Evolutionary conservation across 2,329 filamentous ascomycete species (phyloP), one percentile per base, ranked within the genome.

Genomic region (Acrodontium crateriforme): DNA sequence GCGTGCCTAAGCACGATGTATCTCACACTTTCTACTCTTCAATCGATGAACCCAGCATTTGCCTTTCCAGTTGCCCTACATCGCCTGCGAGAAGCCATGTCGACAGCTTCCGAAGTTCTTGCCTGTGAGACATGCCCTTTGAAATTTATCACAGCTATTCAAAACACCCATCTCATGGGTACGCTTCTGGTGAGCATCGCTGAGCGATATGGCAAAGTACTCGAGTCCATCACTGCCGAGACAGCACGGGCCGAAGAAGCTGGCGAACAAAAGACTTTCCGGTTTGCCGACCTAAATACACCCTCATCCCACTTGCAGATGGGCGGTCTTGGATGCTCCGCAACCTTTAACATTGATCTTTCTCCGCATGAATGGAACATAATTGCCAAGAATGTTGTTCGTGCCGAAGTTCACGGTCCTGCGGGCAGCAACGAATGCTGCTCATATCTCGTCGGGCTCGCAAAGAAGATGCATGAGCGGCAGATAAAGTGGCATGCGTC

Each of bases 1-100:
- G 51, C 53, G 27, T 65, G 62, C 35, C 54, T 64, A 18, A 56
- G 55, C 6, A 50, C 51, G n/a, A 56, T 59, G 30, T 64, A 62
- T 38, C 47, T 64, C 3, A 55, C 54, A 2, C 44, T 63, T 13
- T 52, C 48, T 11, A 53, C 50, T 22, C 49, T 66, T 11, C 54
- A 60, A 35, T 39, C 52, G 8, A 44, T 61, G 27, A 29, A 40
- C 22, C 35, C 40, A 14, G 18, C 32, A 21, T 50, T 57, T 36
- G 26, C 44, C 19, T 67, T 66, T 35, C 62, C 63, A 0, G 50
- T 49, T 27, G 47, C 57, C 5, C 42, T 65, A 4, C 41, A 52
- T 9, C 48, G 50, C 2, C 46, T 66, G 6, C 55, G 57, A 14
- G 46, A 46, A 31, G 60, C 60, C 14, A 55, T 61, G 42, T 37